phyloP scores from a whole-genome alignment of 2,329 filamentous ascomycete genomes.

The Nothopassalora personata region DNA sequence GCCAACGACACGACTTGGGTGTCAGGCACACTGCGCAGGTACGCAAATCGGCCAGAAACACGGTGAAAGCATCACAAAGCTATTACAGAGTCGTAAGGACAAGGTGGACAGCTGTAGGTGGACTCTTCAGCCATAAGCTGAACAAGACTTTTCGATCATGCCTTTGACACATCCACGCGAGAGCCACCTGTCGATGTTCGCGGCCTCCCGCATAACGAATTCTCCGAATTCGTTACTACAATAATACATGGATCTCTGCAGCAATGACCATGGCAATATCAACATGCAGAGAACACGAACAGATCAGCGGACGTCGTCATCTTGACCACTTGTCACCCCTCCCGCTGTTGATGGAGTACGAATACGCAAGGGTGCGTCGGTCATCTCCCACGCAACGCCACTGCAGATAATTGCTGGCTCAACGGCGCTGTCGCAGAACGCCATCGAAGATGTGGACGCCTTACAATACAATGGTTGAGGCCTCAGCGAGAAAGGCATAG shows the following conservation, averaged over 20 bases:
- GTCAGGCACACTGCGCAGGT: neutral
- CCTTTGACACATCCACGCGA: neutral
- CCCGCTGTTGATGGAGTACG: neutral
- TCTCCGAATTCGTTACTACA: neutral
- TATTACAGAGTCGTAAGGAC: neutral
- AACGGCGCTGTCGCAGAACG: neutral
- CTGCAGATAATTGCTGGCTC: neutral
- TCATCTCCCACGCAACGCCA: neutral
- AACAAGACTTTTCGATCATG: neutral
- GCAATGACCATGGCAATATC: neutral
- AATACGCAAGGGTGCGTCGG: neutral
- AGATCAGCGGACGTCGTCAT: neutral
- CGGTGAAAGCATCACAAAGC: neutral
- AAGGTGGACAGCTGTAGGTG: too few species aligned
- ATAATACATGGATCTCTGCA: neutral
- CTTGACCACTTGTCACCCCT: neutral
- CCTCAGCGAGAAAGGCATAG: neutral
- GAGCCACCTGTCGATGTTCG: neutral
- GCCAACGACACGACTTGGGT: neutral
- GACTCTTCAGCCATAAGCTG: neutral
- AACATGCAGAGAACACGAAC: slow-evolving; percentile 1
- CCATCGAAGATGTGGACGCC: neutral
- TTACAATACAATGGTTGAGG: neutral
- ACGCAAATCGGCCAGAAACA: neutral
- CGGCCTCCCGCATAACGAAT: neutral